Conservation (phyloP, 805 yeast genomes). For the Schwanniomyces vanrijiae region DNA sequence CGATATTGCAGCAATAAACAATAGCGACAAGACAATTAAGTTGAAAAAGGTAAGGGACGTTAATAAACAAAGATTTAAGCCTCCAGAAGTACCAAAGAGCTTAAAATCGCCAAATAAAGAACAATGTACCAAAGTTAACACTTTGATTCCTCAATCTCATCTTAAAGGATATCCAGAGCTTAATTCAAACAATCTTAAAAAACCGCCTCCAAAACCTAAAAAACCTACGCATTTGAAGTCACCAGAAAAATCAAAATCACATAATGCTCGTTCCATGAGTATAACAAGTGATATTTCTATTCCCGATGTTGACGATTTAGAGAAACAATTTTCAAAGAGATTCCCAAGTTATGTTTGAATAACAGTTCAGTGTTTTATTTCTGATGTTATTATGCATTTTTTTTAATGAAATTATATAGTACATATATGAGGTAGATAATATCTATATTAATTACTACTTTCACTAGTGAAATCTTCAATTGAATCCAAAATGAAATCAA, state of each 20-base stretch:
- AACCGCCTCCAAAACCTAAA: slow-evolving; percentile 63
- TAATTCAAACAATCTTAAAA: slow-evolving; percentile 13
- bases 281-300: slow-evolving; percentile 41
- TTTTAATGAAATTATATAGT: background rate
- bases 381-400: background rate
- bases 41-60: slow-evolving; percentile 7
- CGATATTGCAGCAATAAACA: slow-evolving; percentile 33
- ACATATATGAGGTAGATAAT: background rate
- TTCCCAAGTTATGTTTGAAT: slow-evolving; percentile 61
- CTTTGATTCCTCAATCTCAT: background rate
- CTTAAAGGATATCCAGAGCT: background rate
- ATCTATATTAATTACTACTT: slow-evolving; percentile 8
- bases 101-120: slow-evolving; percentile 18
- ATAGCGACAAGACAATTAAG: background rate
- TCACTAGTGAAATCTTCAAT: slow-evolving; percentile 52
- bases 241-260: slow-evolving; percentile 13
- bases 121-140: background rate
- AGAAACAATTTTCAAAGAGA: slow-evolving; percentile 53
- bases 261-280: slow-evolving; percentile 26
- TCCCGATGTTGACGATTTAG: slow-evolving; percentile 60
- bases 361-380: background rate
- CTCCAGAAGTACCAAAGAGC: slow-evolving; percentile 38
- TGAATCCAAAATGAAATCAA: slow-evolving; percentile 79
- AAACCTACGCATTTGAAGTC: slow-evolving; percentile 58
- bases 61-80: slow-evolving; percentile 9